These are phyloP conservation scores for Nigrograna mackinnonii DNA, from an alignment of 2,329 filamentous ascomycete genomes.

Conservation along the genomic window DNA sequence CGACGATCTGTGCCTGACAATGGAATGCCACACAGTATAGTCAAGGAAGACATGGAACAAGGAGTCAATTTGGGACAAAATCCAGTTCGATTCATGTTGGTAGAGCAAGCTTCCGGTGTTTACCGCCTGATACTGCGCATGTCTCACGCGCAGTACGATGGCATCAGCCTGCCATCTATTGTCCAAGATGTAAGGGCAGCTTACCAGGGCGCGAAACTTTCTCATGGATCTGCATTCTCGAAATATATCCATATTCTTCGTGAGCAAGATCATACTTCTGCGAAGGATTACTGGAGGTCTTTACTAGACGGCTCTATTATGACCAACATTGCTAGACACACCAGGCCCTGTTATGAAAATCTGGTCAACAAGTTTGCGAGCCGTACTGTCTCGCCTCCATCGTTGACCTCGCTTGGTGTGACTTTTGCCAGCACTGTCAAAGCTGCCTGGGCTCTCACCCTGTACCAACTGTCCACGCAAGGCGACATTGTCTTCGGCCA, in stretches of 20 bases:
- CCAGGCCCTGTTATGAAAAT: no score
- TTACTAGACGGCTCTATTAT: conserved; percentile 8
- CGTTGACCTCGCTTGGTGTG: no score
- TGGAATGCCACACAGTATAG: no score
- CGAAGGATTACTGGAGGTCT: conserved; percentile 15
- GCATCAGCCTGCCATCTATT: conserved; percentile 15
- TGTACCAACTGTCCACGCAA: conserved; percentile 15
- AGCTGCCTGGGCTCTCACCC: conserved; percentile 26
- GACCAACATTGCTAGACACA: conserved; percentile 10
- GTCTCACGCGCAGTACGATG: conserved; percentile 30
- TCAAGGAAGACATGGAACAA: no score
- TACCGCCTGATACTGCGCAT: no score
- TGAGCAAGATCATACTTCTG: conserved; percentile 2
- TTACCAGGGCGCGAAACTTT: conserved; percentile 3
- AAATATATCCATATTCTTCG: conserved; percentile 11
- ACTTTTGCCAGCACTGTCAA: no score
- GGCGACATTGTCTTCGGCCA: conserved; percentile 25
- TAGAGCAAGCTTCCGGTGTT: no score
- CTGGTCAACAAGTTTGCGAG: conserved; percentile 8
- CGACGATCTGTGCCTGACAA: no score
- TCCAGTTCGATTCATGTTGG: no score
- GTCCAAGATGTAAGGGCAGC: conserved; percentile 11
- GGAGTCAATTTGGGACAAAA: no score
- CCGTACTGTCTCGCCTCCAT: no score
- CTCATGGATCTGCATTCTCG: conserved; percentile 4